A percentile compares a stretch with the other conserved stretches of the same genome.
Conservation (phyloP, 2,329 filamentous ascomycete species). For the Penicillium sp. region DNA sequence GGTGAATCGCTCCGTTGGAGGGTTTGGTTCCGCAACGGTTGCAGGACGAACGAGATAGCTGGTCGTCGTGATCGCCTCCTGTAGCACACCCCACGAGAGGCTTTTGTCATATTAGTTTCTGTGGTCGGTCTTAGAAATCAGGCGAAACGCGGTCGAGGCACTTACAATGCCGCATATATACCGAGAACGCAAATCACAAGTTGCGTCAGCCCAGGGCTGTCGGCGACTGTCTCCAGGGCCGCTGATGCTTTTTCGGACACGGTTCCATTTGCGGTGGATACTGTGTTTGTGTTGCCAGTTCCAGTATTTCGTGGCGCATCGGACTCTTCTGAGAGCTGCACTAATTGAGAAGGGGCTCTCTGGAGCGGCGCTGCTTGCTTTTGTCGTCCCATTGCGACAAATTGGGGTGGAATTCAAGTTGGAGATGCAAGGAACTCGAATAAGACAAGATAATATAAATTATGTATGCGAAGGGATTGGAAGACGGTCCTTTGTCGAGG, state of each 20-base stretch:
- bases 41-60: slow-evolving; percentile 65
- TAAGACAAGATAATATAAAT: neutral
- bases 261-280: slow-evolving; percentile 19
- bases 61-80: slow-evolving; percentile 96
- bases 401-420: neutral
- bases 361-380: slow-evolving; percentile 67
- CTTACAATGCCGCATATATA: slow-evolving; percentile 94
- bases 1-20: slow-evolving; percentile 70
- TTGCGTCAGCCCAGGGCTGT: slow-evolving; percentile 65
- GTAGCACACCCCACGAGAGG: slow-evolving; percentile 91
- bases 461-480: neutral
- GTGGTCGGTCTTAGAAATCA: neutral
- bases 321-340: slow-evolving; percentile 42
- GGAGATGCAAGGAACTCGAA: neutral
- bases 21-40: slow-evolving; percentile 44
- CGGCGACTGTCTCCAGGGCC: slow-evolving; percentile 31
- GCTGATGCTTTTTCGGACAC: slow-evolving; percentile 21
- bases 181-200: slow-evolving; percentile 85
- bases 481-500: neutral
- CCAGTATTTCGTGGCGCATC: slow-evolving; percentile 26
- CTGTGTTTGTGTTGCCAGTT: slow-evolving; percentile 33
- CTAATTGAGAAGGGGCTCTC: slow-evolving; percentile 66
- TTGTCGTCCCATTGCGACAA: slow-evolving; percentile 62
- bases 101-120: slow-evolving; percentile 46
- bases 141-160: neutral